Percentiles rank a stretch among this genome's conserved stretches.
phyloP scores from a whole-genome alignment of 257 asterid genomes.

The Solanum chmielewskii region DNA sequence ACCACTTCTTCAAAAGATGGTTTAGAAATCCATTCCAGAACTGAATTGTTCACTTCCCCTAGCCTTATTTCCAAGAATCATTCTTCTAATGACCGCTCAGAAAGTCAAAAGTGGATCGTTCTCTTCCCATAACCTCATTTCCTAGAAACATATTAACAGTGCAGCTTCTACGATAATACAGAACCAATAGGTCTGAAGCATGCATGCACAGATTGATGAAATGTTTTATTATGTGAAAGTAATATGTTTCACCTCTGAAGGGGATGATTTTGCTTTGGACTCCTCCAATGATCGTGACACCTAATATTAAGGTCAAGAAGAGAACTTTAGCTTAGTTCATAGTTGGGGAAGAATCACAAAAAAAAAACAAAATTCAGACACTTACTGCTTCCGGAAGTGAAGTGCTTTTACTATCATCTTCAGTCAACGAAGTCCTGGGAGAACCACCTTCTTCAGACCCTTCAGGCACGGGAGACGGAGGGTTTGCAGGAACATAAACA shows the following conservation, averaged over 20 bases:
- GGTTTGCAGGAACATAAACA: slow-evolving; percentile 70
- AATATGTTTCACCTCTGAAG: slow-evolving; percentile 36
- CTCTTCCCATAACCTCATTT: background rate
- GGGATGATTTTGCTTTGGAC: slow-evolving; percentile 24
- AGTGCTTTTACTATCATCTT: slow-evolving; percentile 42
- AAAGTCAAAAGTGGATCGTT: background rate
- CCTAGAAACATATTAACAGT: background rate
- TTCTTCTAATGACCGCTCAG: background rate
- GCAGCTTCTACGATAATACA: background rate
- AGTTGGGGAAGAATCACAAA: background rate
- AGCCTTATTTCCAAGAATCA: background rate
- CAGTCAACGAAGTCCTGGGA: slow-evolving; percentile 51
- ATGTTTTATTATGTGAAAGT: background rate
- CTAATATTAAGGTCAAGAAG: slow-evolving; percentile 10
- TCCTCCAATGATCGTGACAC: slow-evolving; percentile 40
- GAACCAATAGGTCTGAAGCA: background rate
- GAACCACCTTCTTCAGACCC: slow-evolving; percentile 81
- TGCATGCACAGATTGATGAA: background rate
- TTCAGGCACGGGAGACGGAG: slow-evolving; percentile 94
- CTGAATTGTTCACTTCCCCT: background rate
- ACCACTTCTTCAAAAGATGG: background rate
- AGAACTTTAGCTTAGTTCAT: slow-evolving; percentile 1
- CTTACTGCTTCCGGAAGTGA: slow-evolving; percentile 47
- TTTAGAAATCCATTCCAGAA: background rate
- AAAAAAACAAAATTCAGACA: background rate